phyloP scores from a whole-genome alignment of 2,329 filamentous ascomycete species.

The Calonectria montana region DNA sequence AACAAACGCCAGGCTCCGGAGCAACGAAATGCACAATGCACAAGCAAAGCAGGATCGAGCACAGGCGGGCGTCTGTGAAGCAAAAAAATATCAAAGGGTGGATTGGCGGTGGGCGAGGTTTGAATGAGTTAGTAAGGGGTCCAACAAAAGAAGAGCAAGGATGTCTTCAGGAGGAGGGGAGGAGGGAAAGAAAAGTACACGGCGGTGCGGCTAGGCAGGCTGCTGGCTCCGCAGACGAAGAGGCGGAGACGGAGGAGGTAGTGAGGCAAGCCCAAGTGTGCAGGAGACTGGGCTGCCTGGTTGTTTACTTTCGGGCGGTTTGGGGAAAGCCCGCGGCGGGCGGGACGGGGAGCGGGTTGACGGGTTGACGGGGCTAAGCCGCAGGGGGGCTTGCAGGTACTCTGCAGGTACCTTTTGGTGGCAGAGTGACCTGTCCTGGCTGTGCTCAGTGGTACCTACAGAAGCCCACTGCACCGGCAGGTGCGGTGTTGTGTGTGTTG shows the following conservation, averaged over 20 bases:
- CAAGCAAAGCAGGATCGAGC: slow-evolving; percentile 31
- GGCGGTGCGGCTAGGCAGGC: slow-evolving; percentile 18
- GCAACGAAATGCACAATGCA: slow-evolving; percentile 35
- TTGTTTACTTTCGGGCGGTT: slow-evolving; percentile 43
- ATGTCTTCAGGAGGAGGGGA: slow-evolving; percentile 29
- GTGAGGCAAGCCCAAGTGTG: slow-evolving; percentile 24
- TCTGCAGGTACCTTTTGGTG: slow-evolving; percentile 27
- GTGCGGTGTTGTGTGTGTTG: neutral
- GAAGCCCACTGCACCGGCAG: neutral
- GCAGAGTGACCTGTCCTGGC: slow-evolving; percentile 11
- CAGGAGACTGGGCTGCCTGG: slow-evolving; percentile 10
- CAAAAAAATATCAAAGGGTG: slow-evolving; percentile 22
- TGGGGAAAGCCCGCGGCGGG: slow-evolving; percentile 36
- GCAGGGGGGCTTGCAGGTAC: slow-evolving; percentile 30
- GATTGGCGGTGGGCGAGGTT: slow-evolving; percentile 2
- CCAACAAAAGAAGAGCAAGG: slow-evolving; percentile 28
- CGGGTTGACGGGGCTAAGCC: slow-evolving; percentile 31
- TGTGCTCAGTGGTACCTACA: neutral
- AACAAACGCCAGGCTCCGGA: slow-evolving; percentile 45
- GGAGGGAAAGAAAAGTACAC: slow-evolving; percentile 29
- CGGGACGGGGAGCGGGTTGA: slow-evolving; percentile 35
- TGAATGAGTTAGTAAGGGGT: slow-evolving; percentile 28
- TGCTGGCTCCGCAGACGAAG: slow-evolving; percentile 1
- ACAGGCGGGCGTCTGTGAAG: slow-evolving; percentile 24
- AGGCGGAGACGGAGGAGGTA: slow-evolving; percentile 30